These are phyloP conservation scores for Cytospora paraplurivora DNA, from an alignment of 2,329 filamentous ascomycete genomes.

Conservation along the genomic window DNA sequence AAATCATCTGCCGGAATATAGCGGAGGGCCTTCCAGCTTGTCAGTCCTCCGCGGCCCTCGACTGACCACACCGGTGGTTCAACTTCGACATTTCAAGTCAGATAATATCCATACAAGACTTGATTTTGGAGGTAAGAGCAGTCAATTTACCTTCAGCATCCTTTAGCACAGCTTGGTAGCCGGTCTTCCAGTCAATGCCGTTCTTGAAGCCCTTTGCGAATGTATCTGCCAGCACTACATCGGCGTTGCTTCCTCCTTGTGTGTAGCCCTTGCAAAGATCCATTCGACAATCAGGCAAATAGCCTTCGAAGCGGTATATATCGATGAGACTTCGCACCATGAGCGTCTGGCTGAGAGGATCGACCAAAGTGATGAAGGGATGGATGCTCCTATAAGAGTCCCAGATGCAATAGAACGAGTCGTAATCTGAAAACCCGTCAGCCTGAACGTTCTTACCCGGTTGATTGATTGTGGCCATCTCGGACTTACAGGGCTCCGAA, in stretches of 20 bases:
- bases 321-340: constrained; percentile 72
- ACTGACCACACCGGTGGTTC: constrained; percentile 68
- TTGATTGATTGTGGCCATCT: too few relatives aligned
- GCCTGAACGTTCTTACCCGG: not conserved
- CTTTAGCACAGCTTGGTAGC: constrained; percentile 67
- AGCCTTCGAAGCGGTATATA: constrained; percentile 69
- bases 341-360: constrained; percentile 61
- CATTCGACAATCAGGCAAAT: constrained; percentile 76
- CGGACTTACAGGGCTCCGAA: constrained; percentile 53
- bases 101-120: not conserved
- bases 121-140: not conserved
- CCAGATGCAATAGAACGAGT: constrained; percentile 75
- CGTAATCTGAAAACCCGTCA: constrained; percentile 50
- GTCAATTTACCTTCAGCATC: constrained; percentile 56
- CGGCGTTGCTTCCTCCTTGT: constrained; percentile 71
- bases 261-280: constrained; percentile 71
- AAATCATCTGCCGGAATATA: constrained; percentile 70
- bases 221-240: constrained; percentile 65
- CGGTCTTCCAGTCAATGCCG: constrained; percentile 64
- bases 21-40: constrained; percentile 68
- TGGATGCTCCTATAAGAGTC: constrained; percentile 68
- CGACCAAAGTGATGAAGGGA: constrained; percentile 66
- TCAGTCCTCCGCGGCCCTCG: constrained; percentile 66
- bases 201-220: constrained; percentile 60
- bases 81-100: constrained; percentile 35